Base-by-base conservation (phyloP, 2,329 filamentous ascomycete species). In the Fusarium zealandicum region DNA sequence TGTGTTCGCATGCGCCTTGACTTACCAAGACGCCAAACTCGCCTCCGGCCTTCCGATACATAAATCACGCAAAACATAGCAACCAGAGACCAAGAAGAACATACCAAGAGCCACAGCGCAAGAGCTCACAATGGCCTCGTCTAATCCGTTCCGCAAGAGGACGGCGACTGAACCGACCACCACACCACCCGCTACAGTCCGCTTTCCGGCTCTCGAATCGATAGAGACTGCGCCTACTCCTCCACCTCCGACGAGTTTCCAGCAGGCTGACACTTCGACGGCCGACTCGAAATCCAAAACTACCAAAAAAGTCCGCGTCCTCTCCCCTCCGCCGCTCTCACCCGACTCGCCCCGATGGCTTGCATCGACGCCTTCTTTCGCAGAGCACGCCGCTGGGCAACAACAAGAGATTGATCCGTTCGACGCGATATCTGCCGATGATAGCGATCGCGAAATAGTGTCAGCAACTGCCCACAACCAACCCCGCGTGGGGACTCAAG, bases 281-380 rank as follows among this genome's bases (percentile, higher is more conserved):
- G 31, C 72, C 67, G 61, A 76, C 65, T 62, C 54, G 42, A 80
- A 73, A 60, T 69, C 71, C 33, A 90, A 82, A 76, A 77, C 84
- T 32, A 78, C 82, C 54, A 89, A 89, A 74, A 88, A 84, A 66
- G 87, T 90, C 55, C 84, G 87, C 66, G 82, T 88, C 8, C 80
- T 87, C 68, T 87, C 84, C 35, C 85, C 85, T 44, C 84, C 84
- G 53, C 84, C 84, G 3, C 80, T 81, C n/a, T 82, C 81, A 11
- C 81, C 82, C 61, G 82, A 84, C 61, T 82, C 81, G 22, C 70
- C 72, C 16, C 70, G 70, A 53, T 73, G 65, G 71, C 73, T 67
- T 13, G 61, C 69, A 49, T 55, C 70, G 52, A 48, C 69, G 53
- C 50, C 70, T 55, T 60, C 72, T 61, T 55, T 73, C 54, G 55